Base-by-base conservation (phyloP, 2,329 filamentous ascomycete genomes). In the Xylariales sp. region DNA sequence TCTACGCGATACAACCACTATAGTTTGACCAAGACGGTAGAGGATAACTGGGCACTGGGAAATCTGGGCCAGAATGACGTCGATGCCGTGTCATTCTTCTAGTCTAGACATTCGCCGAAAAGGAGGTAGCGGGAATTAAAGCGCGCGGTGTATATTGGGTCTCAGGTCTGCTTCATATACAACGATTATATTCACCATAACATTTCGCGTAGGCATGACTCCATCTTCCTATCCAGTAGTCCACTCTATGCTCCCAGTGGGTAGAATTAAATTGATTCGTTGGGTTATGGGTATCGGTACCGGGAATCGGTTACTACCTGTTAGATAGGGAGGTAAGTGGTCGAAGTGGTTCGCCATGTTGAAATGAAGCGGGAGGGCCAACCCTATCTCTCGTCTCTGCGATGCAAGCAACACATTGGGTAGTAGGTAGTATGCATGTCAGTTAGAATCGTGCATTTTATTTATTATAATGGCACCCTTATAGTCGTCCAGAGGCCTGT, bases 41-140 rank as follows among this genome's bases (percentile, higher is more conserved):
- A 77, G 57, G 62, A 73, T 14, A 77, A 77, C 41, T 77, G 76
- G 76, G 58, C 41, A 10, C 48, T 77, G 56, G 75, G 74, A 0
- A 64, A 69, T 14, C 66, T 77, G 46, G 75, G 74, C 0, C 68
- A 73, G 67, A 73, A 75, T 49, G 69, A 71, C 59, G 63, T 65
- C 34, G 41, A 12, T 41, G 69, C 69, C 6, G 64, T 61, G 18
- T 23, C 69, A n/a, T 71, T 71, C 32, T 68, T 65, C 54, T 68
- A 32, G 23, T 23, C 23, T 23, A 61, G 16, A 10, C 1, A 46
- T 45, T 57, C 5, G 32, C 30, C 23, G 18, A 9, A 43, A 64
- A 14, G 46, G 28, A n/a, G 10, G 48, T 18, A 16, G 34, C 12
- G 30, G 43, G 41, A 34, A 45, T 30, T 18, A 55, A 41, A 16